A percentile compares a stretch with the other conserved stretches of the same genome.
Conservation (phyloP, 495 filamentous ascomycete species). For the Diplogelasinospora grovesii region DNA sequence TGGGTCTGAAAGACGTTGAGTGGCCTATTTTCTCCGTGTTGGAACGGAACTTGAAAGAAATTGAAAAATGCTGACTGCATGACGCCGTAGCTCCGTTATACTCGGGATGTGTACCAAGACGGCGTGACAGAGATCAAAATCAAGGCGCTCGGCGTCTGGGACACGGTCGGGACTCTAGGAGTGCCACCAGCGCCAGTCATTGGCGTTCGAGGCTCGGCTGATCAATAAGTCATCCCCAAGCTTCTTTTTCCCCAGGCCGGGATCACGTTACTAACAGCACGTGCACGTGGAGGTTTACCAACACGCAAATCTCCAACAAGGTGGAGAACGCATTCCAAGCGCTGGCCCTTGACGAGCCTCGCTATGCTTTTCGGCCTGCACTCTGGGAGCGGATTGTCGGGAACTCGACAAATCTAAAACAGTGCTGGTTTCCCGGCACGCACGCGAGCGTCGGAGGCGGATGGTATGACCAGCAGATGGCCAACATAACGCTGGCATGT, state of each 20-base stretch:
- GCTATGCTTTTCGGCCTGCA: conserved; percentile 55
- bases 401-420: conserved; percentile 42
- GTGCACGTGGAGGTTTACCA: conserved; percentile 42
- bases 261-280: conserved; percentile 6
- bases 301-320: conserved; percentile 47
- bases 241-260: background rate
- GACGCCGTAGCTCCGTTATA: conserved; percentile 14
- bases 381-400: conserved; percentile 44
- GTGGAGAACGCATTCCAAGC: conserved; percentile 68
- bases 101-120: conserved; percentile 21
- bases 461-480: conserved; percentile 28
- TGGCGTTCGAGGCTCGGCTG: conserved; percentile 26
- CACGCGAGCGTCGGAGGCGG: conserved; percentile 59
- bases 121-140: conserved; percentile 26
- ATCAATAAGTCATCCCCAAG: conserved; percentile 19
- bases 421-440: conserved; percentile 65
- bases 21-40: too few species aligned
- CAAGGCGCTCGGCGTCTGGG: conserved; percentile 34
- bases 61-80: background rate
- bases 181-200: conserved; percentile 29
- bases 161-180: conserved; percentile 32
- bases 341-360: conserved; percentile 62
- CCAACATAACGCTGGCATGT: conserved; percentile 28
- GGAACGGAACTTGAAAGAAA: too few species aligned
- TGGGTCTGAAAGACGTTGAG: conserved; percentile 18